These are phyloP conservation scores for Fusarium coicis DNA, from an alignment of 2,329 filamentous ascomycete genomes.

Conservation along the genomic window DNA sequence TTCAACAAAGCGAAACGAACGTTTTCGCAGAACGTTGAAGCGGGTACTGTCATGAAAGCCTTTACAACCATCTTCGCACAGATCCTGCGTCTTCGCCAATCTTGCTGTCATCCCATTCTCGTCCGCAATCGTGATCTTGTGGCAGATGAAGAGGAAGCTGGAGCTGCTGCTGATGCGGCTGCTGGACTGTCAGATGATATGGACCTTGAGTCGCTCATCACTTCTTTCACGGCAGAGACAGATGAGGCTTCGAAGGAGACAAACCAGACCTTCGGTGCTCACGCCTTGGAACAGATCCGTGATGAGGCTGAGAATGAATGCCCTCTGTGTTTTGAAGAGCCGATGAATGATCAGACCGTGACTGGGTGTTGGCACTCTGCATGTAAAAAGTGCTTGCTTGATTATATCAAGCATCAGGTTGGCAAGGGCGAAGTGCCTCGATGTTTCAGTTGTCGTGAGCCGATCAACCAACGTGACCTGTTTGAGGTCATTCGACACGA, in stretches of 20 bases:
- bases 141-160: slow-evolving; percentile 87
- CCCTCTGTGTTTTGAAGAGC: slow-evolving; percentile 93
- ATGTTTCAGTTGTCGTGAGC: slow-evolving; percentile 91
- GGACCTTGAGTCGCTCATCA: slow-evolving; percentile 88
- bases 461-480: slow-evolving; percentile 83
- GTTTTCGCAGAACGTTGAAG: slow-evolving; percentile 87
- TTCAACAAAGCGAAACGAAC: slow-evolving; percentile 84
- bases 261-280: slow-evolving; percentile 75
- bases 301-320: slow-evolving; percentile 90
- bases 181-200: slow-evolving; percentile 93
- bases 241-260: slow-evolving; percentile 71
- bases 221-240: slow-evolving; percentile 79
- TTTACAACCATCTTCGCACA: slow-evolving; percentile 98
- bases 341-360: slow-evolving; percentile 93
- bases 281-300: slow-evolving; percentile 91
- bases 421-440: slow-evolving; percentile 79
- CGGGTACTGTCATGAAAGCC: slow-evolving; percentile 91
- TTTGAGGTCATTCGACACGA: slow-evolving; percentile 93
- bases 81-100: slow-evolving; percentile 90
- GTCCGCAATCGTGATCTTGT: slow-evolving; percentile 87
- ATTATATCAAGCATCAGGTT: slow-evolving; percentile 88
- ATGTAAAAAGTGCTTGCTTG: slow-evolving; percentile 91
- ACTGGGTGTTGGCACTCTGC: slow-evolving; percentile 98
- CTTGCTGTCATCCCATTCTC: slow-evolving; percentile 91
- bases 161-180: slow-evolving; percentile 76